These are phyloP conservation scores for Penicillium sp. DNA, from an alignment of 2,329 filamentous ascomycete genomes.

Conservation along the genomic window DNA sequence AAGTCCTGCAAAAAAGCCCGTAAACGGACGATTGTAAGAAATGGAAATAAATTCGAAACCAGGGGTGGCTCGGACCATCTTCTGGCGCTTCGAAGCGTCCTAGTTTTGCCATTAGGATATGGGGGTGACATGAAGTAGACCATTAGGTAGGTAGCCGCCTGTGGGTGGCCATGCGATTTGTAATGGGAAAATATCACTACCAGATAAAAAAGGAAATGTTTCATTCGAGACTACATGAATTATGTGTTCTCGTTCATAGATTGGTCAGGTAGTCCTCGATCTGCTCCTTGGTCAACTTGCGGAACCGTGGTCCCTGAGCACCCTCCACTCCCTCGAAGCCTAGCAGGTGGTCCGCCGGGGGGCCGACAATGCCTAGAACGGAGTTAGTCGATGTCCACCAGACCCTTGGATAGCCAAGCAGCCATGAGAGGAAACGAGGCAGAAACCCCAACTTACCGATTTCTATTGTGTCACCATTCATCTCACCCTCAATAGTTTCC, in stretches of 20 bases:
- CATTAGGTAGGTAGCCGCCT: background rate
- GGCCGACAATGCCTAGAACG: constrained; percentile 83
- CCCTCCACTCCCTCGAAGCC: constrained; percentile 63
- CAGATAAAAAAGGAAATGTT: constrained; percentile 8
- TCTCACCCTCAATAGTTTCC: constrained; percentile 98
- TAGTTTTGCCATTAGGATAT: background rate
- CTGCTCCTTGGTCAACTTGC: constrained; percentile 86
- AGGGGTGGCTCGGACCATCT: background rate
- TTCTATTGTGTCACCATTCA: constrained; percentile 98
- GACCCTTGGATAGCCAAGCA: background rate
- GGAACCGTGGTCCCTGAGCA: constrained; percentile 44
- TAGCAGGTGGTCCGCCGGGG: constrained; percentile 87
- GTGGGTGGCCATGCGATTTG: constrained; percentile 13
- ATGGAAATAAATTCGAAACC: background rate
- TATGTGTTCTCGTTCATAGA: constrained; percentile 60
- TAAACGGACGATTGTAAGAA: too few species aligned
- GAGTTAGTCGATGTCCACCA: constrained; percentile 2
- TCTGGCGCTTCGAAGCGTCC: background rate
- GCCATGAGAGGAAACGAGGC: background rate
- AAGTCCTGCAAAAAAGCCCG: background rate
- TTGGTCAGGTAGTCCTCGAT: constrained; percentile 99
- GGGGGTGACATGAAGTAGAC: background rate
- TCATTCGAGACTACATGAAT: constrained; percentile 20
- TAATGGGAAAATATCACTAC: constrained; percentile 4
- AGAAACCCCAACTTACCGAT: constrained; percentile 64